Conservation (phyloP, 164 flowering plant species). For the Sedum album region DNA sequence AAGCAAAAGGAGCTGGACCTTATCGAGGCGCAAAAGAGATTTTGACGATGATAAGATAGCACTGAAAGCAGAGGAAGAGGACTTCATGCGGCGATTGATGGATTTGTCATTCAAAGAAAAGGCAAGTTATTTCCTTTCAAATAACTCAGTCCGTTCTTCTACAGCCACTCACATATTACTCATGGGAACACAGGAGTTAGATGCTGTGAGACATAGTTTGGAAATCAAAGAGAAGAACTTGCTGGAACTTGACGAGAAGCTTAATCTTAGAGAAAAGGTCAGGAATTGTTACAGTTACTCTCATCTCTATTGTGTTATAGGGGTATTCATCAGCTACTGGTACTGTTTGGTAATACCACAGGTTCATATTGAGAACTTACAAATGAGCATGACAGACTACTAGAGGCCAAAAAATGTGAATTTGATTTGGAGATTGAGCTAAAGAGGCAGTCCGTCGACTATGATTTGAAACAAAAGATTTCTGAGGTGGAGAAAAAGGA, state of each 20-base stretch:
- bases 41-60: constrained; percentile 28
- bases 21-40: constrained; percentile 50
- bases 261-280: constrained; percentile 65
- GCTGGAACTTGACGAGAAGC: constrained; percentile 53
- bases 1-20: constrained; percentile 64
- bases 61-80: constrained; percentile 55
- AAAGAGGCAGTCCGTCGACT: constrained; percentile 7
- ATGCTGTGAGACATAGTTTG: constrained; percentile 28
- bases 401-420: background rate
- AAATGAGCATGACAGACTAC: constrained; percentile 1
- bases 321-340: background rate
- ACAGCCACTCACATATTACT: background rate
- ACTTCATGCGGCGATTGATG: constrained; percentile 39
- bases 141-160: background rate
- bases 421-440: constrained; percentile 5
- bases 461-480: constrained; percentile 7
- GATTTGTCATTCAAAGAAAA: constrained; percentile 45
- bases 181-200: constrained; percentile 50
- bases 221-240: constrained; percentile 59
- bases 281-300: constrained; percentile 15
- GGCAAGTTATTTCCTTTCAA: constrained; percentile 27
- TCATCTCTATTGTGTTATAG: background rate
- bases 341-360: background rate
- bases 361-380: constrained; percentile 1
- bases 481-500: constrained; percentile 9